phyloP scores from a whole-genome alignment of 441 rosid genomes.

The Capsella rubella region DNA sequence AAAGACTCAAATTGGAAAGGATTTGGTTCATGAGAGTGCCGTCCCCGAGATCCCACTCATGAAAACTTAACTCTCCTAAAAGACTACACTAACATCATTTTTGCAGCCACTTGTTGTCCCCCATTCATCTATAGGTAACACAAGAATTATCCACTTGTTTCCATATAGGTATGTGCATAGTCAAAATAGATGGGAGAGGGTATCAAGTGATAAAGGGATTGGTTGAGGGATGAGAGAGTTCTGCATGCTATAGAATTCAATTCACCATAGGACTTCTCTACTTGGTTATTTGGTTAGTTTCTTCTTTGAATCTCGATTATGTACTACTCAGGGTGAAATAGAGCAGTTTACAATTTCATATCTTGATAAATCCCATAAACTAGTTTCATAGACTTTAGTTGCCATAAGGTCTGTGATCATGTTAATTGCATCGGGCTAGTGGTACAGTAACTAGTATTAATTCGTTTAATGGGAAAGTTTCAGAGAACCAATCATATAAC shows the following conservation, averaged over 20 bases:
- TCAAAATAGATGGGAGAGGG: neutral
- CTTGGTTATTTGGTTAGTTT: neutral
- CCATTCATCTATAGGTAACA: neutral
- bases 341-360: neutral
- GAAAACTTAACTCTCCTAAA: neutral
- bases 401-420: too few species aligned
- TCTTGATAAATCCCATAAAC: neutral
- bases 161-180: neutral
- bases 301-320: neutral
- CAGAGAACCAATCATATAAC: neutral
- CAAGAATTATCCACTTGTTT: neutral
- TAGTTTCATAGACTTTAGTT: neutral
- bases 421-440: too few species aligned
- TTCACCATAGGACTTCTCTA: constrained; percentile 3
- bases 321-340: neutral
- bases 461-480: neutral
- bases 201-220: constrained; percentile 10
- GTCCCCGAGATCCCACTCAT: neutral
- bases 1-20: neutral
- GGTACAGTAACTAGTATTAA: too few species aligned
- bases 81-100: neutral
- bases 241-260: constrained; percentile 13
- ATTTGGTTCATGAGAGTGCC: neutral
- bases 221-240: constrained; percentile 17
- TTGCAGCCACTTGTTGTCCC: constrained; percentile 18